Conservation (phyloP, 139 green algal genomes). For the Nannochloris sp. region DNA sequence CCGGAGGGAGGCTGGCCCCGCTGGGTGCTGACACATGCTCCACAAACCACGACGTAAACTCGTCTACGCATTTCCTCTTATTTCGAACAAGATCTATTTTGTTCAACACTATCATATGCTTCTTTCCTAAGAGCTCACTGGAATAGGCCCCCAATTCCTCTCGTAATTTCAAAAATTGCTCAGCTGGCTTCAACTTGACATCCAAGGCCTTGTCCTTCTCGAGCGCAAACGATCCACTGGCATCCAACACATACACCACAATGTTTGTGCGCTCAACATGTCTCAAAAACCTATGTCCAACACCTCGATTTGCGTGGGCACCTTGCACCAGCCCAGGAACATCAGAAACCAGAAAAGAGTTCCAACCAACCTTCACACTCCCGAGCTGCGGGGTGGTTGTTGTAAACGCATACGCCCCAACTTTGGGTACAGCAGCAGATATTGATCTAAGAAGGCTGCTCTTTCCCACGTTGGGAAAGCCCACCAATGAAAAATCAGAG, state of each 20-base stretch:
- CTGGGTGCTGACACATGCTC: background rate
- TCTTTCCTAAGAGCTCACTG: slow-evolving; percentile 13
- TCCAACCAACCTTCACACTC: slow-evolving; percentile 17
- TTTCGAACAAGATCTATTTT: slow-evolving; percentile 40
- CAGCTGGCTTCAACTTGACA: slow-evolving; percentile 4
- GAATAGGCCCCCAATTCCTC: slow-evolving; percentile 46
- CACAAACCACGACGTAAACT: background rate
- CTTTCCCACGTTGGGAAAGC: slow-evolving; percentile 85
- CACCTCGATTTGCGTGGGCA: slow-evolving; percentile 34
- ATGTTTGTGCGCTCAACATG: slow-evolving; percentile 51
- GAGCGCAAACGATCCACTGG: background rate
- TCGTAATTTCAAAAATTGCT: slow-evolving; percentile 51
- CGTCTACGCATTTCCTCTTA: background rate
- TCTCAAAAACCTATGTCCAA: slow-evolving; percentile 61
- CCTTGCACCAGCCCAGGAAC: slow-evolving; percentile 49
- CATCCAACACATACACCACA: slow-evolving; percentile 55
- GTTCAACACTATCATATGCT: slow-evolving; percentile 55
- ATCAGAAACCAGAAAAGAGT: slow-evolving; percentile 43
- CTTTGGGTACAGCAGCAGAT: slow-evolving; percentile 38
- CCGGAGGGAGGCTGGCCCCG: background rate
- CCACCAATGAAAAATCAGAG: slow-evolving; percentile 90
- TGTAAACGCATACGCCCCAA: slow-evolving; percentile 70
- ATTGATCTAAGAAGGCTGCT: slow-evolving; percentile 63
- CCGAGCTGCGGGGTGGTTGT: slow-evolving; percentile 73
- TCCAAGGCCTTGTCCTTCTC: background rate